phyloP scores from a whole-genome alignment of 208 protist species.

The Leishmania tarentolae region DNA sequence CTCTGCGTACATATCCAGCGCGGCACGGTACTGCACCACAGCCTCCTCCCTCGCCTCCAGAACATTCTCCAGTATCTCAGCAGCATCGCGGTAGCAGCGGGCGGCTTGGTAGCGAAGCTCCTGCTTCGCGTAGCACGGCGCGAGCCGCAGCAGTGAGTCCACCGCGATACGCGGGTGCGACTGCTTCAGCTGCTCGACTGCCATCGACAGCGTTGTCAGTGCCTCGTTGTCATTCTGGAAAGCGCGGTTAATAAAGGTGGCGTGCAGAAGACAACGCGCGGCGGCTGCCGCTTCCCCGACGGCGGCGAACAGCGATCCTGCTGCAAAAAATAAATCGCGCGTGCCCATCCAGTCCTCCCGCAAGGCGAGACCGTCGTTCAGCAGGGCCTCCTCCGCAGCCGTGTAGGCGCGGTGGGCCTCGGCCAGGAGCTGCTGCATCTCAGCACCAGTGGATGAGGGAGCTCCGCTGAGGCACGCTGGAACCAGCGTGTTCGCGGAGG shows the following conservation, averaged over 20 bases:
- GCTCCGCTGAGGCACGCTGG: not conserved
- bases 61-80: constrained; percentile 50
- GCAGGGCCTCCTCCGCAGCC: constrained; percentile 38
- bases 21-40: constrained; percentile 52
- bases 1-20: constrained; percentile 54
- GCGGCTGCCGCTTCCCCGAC: constrained; percentile 45
- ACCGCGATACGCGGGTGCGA: constrained; percentile 58
- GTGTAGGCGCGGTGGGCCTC: constrained; percentile 39
- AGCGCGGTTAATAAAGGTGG: constrained; percentile 70
- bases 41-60: constrained; percentile 43
- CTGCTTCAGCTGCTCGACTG: constrained; percentile 60
- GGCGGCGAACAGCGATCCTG: constrained; percentile 62
- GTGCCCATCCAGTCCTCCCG: constrained; percentile 66
- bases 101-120: constrained; percentile 64
- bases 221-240: constrained; percentile 66
- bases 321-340: constrained; percentile 70
- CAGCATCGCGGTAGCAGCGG: constrained; percentile 67
- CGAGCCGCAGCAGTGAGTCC: constrained; percentile 50
- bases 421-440: constrained; percentile 21
- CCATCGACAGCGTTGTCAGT: constrained; percentile 39
- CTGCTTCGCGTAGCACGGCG: constrained; percentile 35
- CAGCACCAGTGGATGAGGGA: not conserved
- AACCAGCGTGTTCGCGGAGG: not conserved
- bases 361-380: constrained; percentile 55
- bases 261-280: constrained; percentile 61